Evolutionary conservation across 257 asterid genomes (phyloP).

Genomic region (Solanum etuberosum): DNA sequence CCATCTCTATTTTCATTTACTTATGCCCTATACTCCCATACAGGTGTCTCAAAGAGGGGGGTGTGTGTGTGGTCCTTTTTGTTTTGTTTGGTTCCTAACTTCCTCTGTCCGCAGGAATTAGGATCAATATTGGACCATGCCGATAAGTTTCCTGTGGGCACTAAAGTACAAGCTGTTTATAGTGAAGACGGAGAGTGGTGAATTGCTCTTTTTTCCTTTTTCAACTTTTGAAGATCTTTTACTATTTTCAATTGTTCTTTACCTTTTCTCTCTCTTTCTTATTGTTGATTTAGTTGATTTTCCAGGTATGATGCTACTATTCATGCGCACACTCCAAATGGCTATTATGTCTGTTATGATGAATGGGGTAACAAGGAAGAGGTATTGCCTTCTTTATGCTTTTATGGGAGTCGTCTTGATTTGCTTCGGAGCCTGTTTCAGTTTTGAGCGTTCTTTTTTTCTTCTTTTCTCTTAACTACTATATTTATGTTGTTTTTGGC

Average conservation of each 20-base stretch:
- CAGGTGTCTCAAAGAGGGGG: neutral
- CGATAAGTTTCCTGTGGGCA: slow-evolving; percentile 59
- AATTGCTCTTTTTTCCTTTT: neutral
- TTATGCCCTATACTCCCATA: neutral
- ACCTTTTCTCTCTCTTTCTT: slow-evolving; percentile 16
- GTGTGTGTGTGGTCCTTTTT: neutral
- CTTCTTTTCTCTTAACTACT: neutral
- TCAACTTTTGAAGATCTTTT: neutral
- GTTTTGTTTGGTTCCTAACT: neutral
- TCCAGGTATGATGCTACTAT: slow-evolving; percentile 87
- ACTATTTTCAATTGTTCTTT: slow-evolving; percentile 15
- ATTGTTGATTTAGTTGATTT: slow-evolving; percentile 54
- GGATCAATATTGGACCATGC: slow-evolving; percentile 21
- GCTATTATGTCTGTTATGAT: slow-evolving; percentile 61
- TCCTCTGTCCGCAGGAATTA: slow-evolving; percentile 28
- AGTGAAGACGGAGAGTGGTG: slow-evolving; percentile 98
- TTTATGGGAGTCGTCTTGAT: neutral
- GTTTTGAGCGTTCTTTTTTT: neutral
- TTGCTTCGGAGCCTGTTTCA: neutral
- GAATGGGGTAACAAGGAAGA: slow-evolving; percentile 97
- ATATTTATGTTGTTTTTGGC: neutral
- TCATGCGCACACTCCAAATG: slow-evolving; percentile 73
- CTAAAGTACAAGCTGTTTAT: slow-evolving; percentile 95
- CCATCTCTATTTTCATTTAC: neutral
- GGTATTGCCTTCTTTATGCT: slow-evolving; percentile 27